Conservation (phyloP, 1,284 basidiomycete genomes). For the Inonotus obliquus region DNA sequence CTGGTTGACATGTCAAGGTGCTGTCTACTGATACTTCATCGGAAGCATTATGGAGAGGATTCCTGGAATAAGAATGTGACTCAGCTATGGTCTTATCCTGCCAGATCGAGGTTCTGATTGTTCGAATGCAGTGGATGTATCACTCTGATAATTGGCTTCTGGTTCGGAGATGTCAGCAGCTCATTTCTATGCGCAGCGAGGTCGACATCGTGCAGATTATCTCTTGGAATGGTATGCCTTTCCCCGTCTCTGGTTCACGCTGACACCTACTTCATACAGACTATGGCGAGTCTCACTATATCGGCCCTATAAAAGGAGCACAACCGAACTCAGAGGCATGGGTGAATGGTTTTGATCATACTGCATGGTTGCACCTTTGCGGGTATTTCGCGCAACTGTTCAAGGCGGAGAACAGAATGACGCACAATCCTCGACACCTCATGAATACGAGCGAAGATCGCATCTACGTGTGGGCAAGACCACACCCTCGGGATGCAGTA, state of each 20-base stretch:
- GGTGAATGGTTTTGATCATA: slow-evolving; percentile 64
- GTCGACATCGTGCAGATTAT: slow-evolving; percentile 58
- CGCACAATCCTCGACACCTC: slow-evolving; percentile 27
- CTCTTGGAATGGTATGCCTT: slow-evolving; percentile 48
- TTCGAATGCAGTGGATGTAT: slow-evolving; percentile 47
- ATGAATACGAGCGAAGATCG: slow-evolving; percentile 47
- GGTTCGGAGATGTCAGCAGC: slow-evolving; percentile 66
- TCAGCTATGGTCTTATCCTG: not conserved
- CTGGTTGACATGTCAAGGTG: slow-evolving; percentile 9
- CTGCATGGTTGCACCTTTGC: slow-evolving; percentile 61
- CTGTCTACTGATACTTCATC: not conserved
- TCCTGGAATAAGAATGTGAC: slow-evolving; percentile 76
- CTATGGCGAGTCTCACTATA: slow-evolving; percentile 57
- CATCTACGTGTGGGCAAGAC: slow-evolving; percentile 69
- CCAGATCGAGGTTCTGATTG: too few relatives aligned
- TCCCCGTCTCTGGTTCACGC: not conserved
- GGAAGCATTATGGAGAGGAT: slow-evolving; percentile 25
- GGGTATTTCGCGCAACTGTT: slow-evolving; percentile 69
- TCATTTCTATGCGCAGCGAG: slow-evolving; percentile 55
- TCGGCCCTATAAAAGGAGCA: slow-evolving; percentile 64
- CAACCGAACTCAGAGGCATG: slow-evolving; percentile 62
- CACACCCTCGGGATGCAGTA: slow-evolving; percentile 57
- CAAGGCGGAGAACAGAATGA: slow-evolving; percentile 51
- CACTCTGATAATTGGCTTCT: slow-evolving; percentile 63
- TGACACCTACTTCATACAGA: slow-evolving; percentile 21